These are phyloP conservation scores for Mitragyna speciosa DNA, from an alignment of 257 asterid species.

Conservation along the genomic window DNA sequence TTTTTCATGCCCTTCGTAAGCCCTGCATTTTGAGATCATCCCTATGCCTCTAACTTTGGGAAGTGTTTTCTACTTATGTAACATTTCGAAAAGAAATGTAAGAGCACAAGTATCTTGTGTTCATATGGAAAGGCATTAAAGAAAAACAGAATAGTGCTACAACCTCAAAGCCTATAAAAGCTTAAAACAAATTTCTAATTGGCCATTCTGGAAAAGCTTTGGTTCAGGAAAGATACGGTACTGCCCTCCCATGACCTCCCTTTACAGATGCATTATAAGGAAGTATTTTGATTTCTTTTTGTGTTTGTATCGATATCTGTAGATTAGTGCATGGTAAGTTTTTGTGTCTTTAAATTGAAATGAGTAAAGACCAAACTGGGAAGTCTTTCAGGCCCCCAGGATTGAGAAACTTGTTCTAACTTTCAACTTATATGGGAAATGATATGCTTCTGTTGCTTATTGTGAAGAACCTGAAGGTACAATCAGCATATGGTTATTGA, in stretches of 20 bases:
- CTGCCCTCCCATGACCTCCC: neutral
- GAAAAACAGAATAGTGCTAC: neutral
- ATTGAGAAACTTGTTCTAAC: neutral
- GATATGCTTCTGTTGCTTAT: neutral
- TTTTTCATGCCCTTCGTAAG: neutral
- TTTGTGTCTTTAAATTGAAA: neutral
- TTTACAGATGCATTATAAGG: neutral
- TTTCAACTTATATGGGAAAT: neutral
- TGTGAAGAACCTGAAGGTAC: neutral
- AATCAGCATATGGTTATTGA: neutral
- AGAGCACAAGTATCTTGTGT: neutral
- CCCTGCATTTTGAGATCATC: neutral
- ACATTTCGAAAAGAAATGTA: neutral
- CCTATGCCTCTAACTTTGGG: neutral
- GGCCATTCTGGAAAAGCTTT: neutral
- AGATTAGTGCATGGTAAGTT: neutral
- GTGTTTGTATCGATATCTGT: too few relatives aligned
- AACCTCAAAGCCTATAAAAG: neutral
- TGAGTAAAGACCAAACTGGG: neutral
- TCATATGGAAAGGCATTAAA: neutral
- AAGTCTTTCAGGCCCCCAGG: neutral
- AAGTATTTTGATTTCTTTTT: neutral
- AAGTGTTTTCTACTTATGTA: neutral
- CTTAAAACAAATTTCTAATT: neutral
- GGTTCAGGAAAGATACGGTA: neutral